Evolutionary conservation across 495 filamentous ascomycete species (phyloP).

Genomic region (Lasiosphaeria hispida): DNA sequence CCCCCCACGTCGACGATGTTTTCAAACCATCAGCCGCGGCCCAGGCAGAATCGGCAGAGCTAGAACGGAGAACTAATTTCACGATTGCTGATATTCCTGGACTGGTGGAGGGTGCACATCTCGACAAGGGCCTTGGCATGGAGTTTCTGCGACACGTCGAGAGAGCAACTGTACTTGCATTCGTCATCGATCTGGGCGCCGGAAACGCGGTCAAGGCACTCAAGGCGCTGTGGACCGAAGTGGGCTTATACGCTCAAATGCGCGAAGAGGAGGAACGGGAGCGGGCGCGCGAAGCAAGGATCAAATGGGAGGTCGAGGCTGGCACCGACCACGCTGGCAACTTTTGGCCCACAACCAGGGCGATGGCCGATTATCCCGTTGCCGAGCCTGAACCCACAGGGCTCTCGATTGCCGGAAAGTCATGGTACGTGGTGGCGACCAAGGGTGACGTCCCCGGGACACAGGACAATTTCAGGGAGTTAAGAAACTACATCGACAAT

Average conservation of each 20-base stretch:
- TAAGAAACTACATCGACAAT: conserved; percentile 65
- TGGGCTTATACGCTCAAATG: conserved; percentile 79
- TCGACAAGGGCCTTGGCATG: conserved; percentile 87
- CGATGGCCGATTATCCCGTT: conserved; percentile 35
- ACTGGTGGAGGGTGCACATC: conserved; percentile 82
- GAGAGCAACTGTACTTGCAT: conserved; percentile 85
- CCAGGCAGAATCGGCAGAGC: conserved; percentile 30
- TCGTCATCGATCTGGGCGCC: conserved; percentile 82
- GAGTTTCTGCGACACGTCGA: conserved; percentile 94
- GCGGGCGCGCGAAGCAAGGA: conserved; percentile 44
- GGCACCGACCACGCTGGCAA: conserved; percentile 18
- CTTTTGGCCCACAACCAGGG: conserved; percentile 28
- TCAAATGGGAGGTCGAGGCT: conserved; percentile 40
- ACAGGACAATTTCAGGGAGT: conserved; percentile 66
- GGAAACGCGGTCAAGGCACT: conserved; percentile 77
- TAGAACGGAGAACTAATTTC: conserved; percentile 66
- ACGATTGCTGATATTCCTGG: conserved; percentile 97
- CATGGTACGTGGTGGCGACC: conserved; percentile 96
- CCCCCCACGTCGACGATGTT: conserved; percentile 34
- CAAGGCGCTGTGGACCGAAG: conserved; percentile 81
- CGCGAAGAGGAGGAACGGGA: conserved; percentile 58
- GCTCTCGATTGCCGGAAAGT: conserved; percentile 76
- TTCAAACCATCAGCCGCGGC: conserved; percentile 30
- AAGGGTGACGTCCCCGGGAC: conserved; percentile 86
- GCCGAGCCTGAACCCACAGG: conserved; percentile 26